Conservation (phyloP, 1,284 basidiomycete species). For the Naganishia cerealis region DNA sequence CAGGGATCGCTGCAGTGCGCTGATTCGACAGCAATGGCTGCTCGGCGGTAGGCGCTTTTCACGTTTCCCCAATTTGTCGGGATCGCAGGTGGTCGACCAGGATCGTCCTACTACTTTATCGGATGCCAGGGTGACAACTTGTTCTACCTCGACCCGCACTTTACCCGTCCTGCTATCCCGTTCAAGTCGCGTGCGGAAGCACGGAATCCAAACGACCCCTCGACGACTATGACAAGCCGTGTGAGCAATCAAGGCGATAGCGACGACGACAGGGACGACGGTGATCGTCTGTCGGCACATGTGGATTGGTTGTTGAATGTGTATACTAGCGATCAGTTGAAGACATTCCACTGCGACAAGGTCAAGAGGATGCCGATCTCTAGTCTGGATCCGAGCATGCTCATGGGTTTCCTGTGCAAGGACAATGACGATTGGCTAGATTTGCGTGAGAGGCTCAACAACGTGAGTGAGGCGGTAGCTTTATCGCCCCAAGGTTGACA, state of each 20-base stretch:
- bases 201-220: conserved; percentile 2
- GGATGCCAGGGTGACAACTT: conserved; percentile 83
- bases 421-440: conserved; percentile 82
- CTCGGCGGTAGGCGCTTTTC: conserved; percentile 67
- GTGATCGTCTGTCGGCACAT: conserved; percentile 24
- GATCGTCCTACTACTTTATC: conserved; percentile 96
- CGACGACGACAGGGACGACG: conserved; percentile 31
- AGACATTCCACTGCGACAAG: conserved; percentile 89
- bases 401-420: conserved; percentile 84
- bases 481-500: background rate
- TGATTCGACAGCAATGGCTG: background rate
- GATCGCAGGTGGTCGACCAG: conserved; percentile 90
- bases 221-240: background rate
- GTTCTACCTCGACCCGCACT: conserved; percentile 95
- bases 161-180: conserved; percentile 76
- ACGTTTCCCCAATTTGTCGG: conserved; percentile 93
- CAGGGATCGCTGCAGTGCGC: background rate
- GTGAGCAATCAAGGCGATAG: background rate
- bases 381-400: conserved; percentile 93
- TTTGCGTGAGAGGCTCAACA: conserved; percentile 67
- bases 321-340: conserved; percentile 67
- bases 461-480: conserved; percentile 58
- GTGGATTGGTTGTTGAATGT: conserved; percentile 63
- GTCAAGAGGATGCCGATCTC: conserved; percentile 88
- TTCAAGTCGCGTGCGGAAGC: conserved; percentile 62